Percentiles rank a stretch among this genome's conserved stretches.
Evolutionary conservation across 306 rosid genomes (phyloP).

Genomic region (Phaseolus lunatus): DNA sequence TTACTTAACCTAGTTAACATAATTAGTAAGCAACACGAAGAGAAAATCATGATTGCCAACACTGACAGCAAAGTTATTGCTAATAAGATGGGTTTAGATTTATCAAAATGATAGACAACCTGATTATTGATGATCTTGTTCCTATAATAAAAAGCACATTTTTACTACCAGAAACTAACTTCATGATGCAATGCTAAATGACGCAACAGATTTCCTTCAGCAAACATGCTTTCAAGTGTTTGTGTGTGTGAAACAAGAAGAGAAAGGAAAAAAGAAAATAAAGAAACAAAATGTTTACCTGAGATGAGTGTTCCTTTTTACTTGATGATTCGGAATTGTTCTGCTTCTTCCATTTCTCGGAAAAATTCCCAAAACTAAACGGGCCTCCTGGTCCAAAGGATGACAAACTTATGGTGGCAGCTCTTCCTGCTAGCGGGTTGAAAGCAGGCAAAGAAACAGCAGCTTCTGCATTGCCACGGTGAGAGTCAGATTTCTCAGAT

Average conservation of each 20-base stretch:
- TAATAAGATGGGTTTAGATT: slow-evolving; percentile 2
- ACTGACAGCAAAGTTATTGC: not conserved
- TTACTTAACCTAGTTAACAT: slow-evolving; percentile 2
- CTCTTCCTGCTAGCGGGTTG: slow-evolving; percentile 77
- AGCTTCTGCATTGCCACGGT: slow-evolving; percentile 41
- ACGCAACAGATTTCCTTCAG: not conserved
- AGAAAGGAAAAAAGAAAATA: not conserved
- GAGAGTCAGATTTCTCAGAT: slow-evolving; percentile 52
- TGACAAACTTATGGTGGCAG: slow-evolving; percentile 81
- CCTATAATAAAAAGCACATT: slow-evolving; percentile 25
- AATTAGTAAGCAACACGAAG: not conserved
- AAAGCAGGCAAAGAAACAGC: slow-evolving; percentile 59
- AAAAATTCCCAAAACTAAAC: slow-evolving; percentile 69
- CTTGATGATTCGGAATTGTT: slow-evolving; percentile 59
- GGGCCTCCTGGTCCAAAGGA: slow-evolving; percentile 75
- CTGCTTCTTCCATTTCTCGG: slow-evolving; percentile 77
- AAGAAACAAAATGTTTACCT: slow-evolving; percentile 50
- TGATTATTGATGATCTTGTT: slow-evolving; percentile 9
- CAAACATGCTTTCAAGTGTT: slow-evolving; percentile 17
- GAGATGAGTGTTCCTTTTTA: slow-evolving; percentile 59
- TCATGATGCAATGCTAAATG: slow-evolving; percentile 24
- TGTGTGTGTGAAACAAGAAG: not conserved
- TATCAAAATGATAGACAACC: slow-evolving; percentile 19
- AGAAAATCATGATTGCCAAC: slow-evolving; percentile 4
- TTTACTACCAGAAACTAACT: not conserved